phyloP scores from a whole-genome alignment of 2,329 filamentous ascomycete species.

The Colletotrichum chrysophilum region DNA sequence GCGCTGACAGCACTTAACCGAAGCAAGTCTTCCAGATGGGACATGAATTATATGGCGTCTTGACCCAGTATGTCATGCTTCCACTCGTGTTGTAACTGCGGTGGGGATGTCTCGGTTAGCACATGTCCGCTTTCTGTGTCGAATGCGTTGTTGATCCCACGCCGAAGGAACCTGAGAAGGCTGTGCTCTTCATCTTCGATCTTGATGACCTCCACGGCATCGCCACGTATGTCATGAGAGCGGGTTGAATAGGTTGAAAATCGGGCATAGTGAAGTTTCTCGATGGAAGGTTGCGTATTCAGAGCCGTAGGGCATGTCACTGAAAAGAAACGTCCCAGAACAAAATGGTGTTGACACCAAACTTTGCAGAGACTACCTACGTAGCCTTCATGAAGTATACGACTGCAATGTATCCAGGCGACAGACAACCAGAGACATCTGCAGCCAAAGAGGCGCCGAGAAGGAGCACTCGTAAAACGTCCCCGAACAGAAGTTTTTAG shows the following conservation, averaged over 20 bases:
- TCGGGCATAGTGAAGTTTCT: not conserved
- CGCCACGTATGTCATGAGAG: accelerated
- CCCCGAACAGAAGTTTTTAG: not conserved
- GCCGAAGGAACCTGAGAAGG: not conserved
- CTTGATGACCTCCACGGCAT: not conserved
- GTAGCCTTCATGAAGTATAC: not conserved
- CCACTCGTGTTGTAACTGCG: too few relatives aligned
- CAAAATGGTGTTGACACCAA: not conserved
- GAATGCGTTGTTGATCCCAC: not conserved
- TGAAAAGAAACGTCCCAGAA: not conserved
- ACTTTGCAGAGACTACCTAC: not conserved
- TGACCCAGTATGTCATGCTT: too few relatives aligned
- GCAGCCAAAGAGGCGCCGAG: not conserved
- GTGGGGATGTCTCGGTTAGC: too few relatives aligned
- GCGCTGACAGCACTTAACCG: not conserved
- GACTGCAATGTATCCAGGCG: not conserved
- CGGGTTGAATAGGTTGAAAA: accelerated
- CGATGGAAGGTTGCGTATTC: not conserved
- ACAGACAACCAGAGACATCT: not conserved
- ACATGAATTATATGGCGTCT: too few relatives aligned
- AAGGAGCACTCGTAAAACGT: not conserved
- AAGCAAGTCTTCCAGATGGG: not conserved
- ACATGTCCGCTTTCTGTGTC: not conserved
- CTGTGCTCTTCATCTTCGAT: not conserved
- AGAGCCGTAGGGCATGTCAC: not conserved